Percentiles rank a stretch among this genome's conserved stretches.
Evolutionary conservation across 208 protist genomes (phyloP).

Genomic region (Kentomonas sorsogonicus): DNA sequence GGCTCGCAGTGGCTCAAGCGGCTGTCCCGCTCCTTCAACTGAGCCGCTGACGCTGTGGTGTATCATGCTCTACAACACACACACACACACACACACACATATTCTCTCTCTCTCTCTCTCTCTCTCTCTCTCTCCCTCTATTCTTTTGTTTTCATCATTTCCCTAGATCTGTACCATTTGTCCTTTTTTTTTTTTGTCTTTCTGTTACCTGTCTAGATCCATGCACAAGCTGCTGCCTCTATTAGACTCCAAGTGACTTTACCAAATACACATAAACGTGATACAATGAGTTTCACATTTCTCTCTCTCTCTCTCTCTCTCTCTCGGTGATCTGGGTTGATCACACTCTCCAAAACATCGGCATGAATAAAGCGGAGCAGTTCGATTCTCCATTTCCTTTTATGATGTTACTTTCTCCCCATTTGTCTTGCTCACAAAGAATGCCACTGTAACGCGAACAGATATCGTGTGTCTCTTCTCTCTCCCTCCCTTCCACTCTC

Average conservation of each 20-base stretch:
- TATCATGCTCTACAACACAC: not conserved
- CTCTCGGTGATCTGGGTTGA: conserved; percentile 11
- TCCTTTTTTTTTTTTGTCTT: conserved; percentile 7
- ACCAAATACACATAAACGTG: not conserved
- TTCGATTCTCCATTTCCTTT: conserved; percentile 7
- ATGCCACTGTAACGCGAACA: no score
- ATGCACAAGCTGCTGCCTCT: not conserved
- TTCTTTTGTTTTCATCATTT: conserved; percentile 3
- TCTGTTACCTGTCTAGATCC: not conserved
- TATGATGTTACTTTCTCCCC: not conserved
- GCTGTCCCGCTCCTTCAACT: no score
- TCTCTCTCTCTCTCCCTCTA: not conserved
- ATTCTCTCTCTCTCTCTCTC: not conserved
- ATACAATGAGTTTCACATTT: no score
- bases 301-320: conserved; percentile 4
- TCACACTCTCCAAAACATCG: no score
- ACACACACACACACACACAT: not conserved
- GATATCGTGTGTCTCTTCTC: not conserved
- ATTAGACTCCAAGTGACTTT: not conserved
- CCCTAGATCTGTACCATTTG: not conserved
- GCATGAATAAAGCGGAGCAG: no score
- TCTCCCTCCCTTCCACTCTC: not conserved
- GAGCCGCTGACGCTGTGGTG: no score
- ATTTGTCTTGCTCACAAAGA: not conserved
- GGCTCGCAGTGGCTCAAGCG: no score